Conservation (phyloP, 176 grass and related monocot species). For the Cymbopogon citratus region DNA sequence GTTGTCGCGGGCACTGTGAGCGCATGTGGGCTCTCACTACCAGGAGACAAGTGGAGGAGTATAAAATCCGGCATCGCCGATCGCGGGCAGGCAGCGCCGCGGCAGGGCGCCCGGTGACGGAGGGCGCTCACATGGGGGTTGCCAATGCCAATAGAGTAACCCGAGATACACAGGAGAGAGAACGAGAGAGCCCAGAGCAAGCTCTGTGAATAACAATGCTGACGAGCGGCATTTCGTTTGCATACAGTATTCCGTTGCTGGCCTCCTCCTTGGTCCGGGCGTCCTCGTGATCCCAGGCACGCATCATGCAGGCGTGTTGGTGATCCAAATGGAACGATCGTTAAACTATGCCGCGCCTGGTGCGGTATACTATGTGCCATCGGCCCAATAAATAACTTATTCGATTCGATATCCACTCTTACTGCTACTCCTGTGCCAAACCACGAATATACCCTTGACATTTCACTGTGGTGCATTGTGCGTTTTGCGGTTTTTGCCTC, state of each 20-base stretch:
- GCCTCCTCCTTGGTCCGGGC: conserved; percentile 35
- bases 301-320: conserved; percentile 9
- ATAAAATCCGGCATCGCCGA: conserved; percentile 36
- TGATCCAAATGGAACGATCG: conserved; percentile 53
- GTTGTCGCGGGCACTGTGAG: conserved; percentile 16
- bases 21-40: conserved; percentile 33
- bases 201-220: not conserved
- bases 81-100: conserved; percentile 25
- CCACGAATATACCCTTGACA: conserved; percentile 2
- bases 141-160: conserved; percentile 42
- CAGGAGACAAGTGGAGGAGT: conserved; percentile 32
- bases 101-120: conserved; percentile 38
- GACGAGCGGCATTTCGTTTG: not conserved
- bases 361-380: conserved; percentile 17
- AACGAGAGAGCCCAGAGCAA: too few species aligned
- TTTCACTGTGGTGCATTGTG: not conserved
- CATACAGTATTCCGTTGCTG: too few species aligned
- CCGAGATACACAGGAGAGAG: not conserved
- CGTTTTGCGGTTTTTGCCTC: not conserved
- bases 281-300: conserved; percentile 71
- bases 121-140: conserved; percentile 36
- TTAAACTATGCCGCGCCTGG: conserved; percentile 9
- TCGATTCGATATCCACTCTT: not conserved
- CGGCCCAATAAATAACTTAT: too few species aligned
- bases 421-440: not conserved